Conservation (phyloP, 2,329 filamentous ascomycete species). For the Cordyceps cicadae region DNA sequence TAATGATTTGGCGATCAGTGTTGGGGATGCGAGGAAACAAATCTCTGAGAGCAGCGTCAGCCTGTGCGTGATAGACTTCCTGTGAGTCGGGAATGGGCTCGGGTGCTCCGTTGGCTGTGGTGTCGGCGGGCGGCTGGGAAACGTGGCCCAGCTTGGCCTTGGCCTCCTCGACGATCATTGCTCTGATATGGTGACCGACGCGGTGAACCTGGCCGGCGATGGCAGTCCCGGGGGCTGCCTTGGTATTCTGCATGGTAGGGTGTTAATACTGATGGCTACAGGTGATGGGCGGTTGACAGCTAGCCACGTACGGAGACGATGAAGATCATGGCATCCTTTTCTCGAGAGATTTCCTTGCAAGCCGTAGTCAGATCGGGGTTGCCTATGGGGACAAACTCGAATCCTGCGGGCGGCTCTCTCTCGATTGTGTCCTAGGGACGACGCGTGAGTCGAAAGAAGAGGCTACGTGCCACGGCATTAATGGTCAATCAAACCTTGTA, state of each 20-base stretch:
- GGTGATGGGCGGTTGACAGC: constrained; percentile 14
- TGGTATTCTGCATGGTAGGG: constrained; percentile 21
- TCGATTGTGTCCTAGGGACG: constrained; percentile 42
- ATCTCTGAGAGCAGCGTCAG: constrained; percentile 53
- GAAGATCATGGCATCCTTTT: constrained; percentile 55
- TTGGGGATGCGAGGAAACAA: constrained; percentile 59
- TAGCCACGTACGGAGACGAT: constrained; percentile 42
- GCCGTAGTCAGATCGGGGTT: constrained; percentile 51
- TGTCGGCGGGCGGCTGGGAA: constrained; percentile 16
- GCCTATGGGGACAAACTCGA: constrained; percentile 54
- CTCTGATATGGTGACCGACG: constrained; percentile 52
- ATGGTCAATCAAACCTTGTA: constrained; percentile 38
- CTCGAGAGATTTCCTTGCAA: constrained; percentile 58
- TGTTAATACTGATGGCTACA: constrained; percentile 10
- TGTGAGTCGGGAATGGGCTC: constrained; percentile 54
- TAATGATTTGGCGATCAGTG: constrained; percentile 53
- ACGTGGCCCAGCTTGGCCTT: constrained; percentile 21
- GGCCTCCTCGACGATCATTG: constrained; percentile 52
- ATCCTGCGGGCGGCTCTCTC: constrained; percentile 48
- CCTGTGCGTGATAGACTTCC: constrained; percentile 52
- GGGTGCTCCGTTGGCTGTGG: constrained; percentile 27
- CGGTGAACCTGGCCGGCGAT: constrained; percentile 49
- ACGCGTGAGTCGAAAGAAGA: constrained; percentile 15
- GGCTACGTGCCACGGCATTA: background rate
- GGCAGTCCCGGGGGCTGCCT: constrained; percentile 25